A percentile compares a stretch with the other conserved stretches of the same genome.
phyloP scores from a whole-genome alignment of 139 green algal genomes.

The Chlorella sp. region DNA sequence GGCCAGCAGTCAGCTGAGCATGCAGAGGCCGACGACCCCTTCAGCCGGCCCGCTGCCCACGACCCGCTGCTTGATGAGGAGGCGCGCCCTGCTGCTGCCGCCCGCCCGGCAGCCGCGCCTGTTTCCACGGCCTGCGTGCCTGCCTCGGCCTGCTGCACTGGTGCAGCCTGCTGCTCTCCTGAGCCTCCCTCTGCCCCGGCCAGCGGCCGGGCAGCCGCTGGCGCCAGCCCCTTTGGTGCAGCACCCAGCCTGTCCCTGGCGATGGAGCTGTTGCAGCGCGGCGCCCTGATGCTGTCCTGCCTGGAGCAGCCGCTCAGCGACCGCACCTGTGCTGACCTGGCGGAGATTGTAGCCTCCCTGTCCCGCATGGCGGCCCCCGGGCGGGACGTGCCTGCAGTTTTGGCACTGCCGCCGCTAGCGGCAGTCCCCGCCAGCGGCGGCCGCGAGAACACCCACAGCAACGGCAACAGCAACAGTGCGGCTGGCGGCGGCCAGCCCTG shows the following conservation, averaged over 20 bases:
- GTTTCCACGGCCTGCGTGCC: background rate
- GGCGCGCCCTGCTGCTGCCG: background rate
- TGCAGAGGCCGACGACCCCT: background rate
- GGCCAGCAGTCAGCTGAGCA: too few species aligned
- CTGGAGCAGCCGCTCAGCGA: background rate
- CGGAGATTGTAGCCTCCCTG: background rate
- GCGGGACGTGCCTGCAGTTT: too few species aligned
- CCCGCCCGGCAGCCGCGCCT: background rate
- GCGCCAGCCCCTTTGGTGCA: background rate
- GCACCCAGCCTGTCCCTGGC: background rate
- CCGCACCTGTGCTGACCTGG: background rate
- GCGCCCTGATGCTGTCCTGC: background rate
- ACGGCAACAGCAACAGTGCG: background rate
- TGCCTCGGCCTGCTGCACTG: background rate
- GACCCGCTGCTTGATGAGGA: background rate
- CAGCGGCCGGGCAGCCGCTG: background rate
- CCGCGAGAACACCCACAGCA: background rate
- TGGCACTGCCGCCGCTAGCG: too few species aligned
- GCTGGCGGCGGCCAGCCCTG: background rate
- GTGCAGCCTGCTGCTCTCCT: too few species aligned
- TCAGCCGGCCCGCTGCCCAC: background rate
- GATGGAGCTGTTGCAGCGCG: background rate
- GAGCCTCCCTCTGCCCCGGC: background rate
- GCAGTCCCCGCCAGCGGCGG: background rate
- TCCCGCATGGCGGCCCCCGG: too few species aligned